Evolutionary conservation across 768 basidiomycete species (phyloP), one percentile per base, ranked within the genome.

Genomic region (Phlegmacium glaucopus): DNA sequence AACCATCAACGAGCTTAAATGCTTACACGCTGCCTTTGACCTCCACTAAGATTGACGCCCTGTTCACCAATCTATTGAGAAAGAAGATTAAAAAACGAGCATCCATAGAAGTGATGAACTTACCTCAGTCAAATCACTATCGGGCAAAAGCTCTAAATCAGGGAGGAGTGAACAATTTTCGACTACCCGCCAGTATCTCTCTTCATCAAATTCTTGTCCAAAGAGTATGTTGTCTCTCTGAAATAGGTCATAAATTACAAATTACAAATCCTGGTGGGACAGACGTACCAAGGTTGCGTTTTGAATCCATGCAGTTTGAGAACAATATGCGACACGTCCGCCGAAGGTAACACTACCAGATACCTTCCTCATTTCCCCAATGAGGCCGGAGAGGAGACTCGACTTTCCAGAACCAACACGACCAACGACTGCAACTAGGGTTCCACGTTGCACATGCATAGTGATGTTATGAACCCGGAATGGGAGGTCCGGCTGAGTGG

Each of bases 281-380:
- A 12, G n/a, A 53, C 77, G 40, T 45, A 82, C 82, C 59, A 84
- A 55, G 4, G 79, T 72, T 0, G 79, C 77, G 58, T 87, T 87
- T 61, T 86, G 83, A 40, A 90, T 87, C 86, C 86, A 90, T 0
- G 85, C 83, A 1, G 76, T 78, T 63, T 90, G 87, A 12, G 85
- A 74, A 57, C 83, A 85, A 58, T 87, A 90, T 5, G 78, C 83
- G 9, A 87, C 72, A 11, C 68, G 64, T 0, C 86, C 85, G 7
- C 86, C 81, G 53, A 87, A 82, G 0, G 69, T 64, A 30, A 83
- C 75, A 10, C 64, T 59, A 0, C 87, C 87, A 8, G 65, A 60
- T 2, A 71, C 52, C 47, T 69, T 71, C 13, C 75, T 69, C 85
- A 87, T 87, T 64, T 87, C 87, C 5, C 87, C 85, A 34, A 87